These are phyloP conservation scores for Leucaena leucocephala DNA, from an alignment of 306 rosid genomes.

Conservation along the genomic window DNA sequence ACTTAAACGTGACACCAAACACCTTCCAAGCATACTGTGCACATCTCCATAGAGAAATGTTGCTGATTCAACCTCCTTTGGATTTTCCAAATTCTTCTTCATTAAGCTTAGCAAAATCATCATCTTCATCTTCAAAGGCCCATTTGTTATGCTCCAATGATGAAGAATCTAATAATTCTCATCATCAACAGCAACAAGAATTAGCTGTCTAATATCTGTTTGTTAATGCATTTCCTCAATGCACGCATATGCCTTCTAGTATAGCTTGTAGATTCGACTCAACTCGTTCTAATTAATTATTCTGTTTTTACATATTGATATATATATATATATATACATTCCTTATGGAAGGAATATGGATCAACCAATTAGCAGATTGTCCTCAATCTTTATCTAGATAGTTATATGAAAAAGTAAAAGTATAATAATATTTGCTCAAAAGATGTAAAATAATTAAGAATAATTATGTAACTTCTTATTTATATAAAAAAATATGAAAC, in stretches of 20 bases:
- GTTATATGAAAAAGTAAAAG: too few species aligned
- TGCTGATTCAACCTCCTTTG: slow-evolving; percentile 60
- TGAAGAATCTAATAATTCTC: slow-evolving; percentile 66
- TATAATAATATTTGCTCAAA: too few species aligned
- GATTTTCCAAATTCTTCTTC: slow-evolving; percentile 55
- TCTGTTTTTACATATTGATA: slow-evolving; percentile 17
- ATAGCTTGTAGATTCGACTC: slow-evolving; percentile 45
- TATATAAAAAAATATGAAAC: too few species aligned
- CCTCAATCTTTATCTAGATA: too few species aligned
- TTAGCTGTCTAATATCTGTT: slow-evolving; percentile 61
- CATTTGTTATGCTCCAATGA: slow-evolving; percentile 67
- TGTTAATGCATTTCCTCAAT: slow-evolving; percentile 33
- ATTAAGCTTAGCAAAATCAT: slow-evolving; percentile 45
- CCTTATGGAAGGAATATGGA: too few species aligned
- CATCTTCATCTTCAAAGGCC: slow-evolving; percentile 44
- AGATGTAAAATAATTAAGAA: too few species aligned
- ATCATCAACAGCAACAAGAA: slow-evolving; percentile 56
- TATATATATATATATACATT: too few species aligned
- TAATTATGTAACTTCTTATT: too few species aligned
- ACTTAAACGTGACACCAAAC: slow-evolving; percentile 77
- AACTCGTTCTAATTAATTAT: slow-evolving; percentile 19
- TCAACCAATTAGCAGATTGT: too few species aligned
- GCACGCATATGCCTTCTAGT: slow-evolving; percentile 28
- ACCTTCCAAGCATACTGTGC: slow-evolving; percentile 74
- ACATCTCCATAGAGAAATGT: slow-evolving; percentile 80